Conservation (phyloP, 345 rosid species). For the Zanthoxylum bungeanum region DNA sequence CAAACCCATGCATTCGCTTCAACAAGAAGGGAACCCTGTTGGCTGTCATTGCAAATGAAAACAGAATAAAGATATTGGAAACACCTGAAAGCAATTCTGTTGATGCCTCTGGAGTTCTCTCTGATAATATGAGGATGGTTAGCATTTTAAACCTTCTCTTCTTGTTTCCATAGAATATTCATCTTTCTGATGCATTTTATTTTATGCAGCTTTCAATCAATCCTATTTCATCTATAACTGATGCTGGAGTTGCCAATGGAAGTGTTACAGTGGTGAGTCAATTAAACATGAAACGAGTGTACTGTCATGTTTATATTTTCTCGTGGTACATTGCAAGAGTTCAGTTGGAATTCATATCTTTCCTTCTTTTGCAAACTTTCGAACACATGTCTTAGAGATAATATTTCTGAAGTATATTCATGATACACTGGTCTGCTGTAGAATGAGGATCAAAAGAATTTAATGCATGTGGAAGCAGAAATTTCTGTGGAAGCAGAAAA, state of each 20-base stretch:
- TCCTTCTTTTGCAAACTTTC: not conserved
- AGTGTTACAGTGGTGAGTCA: conserved; percentile 17
- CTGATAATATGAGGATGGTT: conserved; percentile 33
- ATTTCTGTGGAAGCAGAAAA: not conserved
- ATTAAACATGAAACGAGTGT: not conserved
- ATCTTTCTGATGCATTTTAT: conserved; percentile 6
- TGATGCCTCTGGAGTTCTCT: conserved; percentile 20
- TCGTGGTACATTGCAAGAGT: not conserved
- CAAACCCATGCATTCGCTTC: conserved; percentile 37
- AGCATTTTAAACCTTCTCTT: conserved; percentile 10
- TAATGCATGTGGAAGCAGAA: conserved; percentile 1
- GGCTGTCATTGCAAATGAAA: conserved; percentile 43
- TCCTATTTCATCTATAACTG: conserved; percentile 22
- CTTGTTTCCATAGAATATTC: conserved; percentile 1
- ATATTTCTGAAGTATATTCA: not conserved
- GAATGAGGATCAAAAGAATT: not conserved
- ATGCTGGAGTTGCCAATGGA: conserved; percentile 14
- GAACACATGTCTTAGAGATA: not conserved
- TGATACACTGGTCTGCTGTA: conserved; percentile 1
- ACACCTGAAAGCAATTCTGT: conserved; percentile 4
- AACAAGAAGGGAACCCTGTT: conserved; percentile 40
- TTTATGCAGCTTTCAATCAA: conserved; percentile 14
- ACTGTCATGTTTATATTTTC: conserved; percentile 2
- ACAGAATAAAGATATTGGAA: conserved; percentile 38
- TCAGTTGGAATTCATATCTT: not conserved